phyloP scores from a whole-genome alignment of 2,329 filamentous ascomycete species.

The Shiraia sp. region DNA sequence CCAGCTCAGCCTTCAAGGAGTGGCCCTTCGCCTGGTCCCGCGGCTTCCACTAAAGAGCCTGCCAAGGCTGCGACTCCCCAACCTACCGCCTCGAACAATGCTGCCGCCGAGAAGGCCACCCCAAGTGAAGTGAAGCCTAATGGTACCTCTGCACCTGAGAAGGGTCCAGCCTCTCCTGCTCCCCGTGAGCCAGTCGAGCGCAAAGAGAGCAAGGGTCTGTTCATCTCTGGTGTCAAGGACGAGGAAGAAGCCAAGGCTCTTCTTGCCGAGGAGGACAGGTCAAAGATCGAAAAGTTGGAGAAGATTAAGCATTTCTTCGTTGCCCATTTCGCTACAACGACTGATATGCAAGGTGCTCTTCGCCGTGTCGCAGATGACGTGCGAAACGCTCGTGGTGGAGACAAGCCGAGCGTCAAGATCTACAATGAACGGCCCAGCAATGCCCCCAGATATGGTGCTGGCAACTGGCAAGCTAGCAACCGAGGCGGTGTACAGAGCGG shows the following conservation, averaged over 20 bases:
- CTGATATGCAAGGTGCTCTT: slow-evolving; percentile 81
- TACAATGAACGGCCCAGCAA: slow-evolving; percentile 69
- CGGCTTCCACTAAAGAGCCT: slow-evolving; percentile 47
- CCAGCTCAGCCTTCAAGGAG: slow-evolving; percentile 43
- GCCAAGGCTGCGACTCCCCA: slow-evolving; percentile 57
- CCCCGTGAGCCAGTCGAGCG: slow-evolving; percentile 59
- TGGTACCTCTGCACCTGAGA: slow-evolving; percentile 51
- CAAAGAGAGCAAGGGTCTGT: slow-evolving; percentile 77
- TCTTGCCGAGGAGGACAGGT: slow-evolving; percentile 79
- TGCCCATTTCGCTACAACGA: slow-evolving; percentile 77
- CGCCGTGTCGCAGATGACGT: slow-evolving; percentile 73
- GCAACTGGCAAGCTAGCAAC: slow-evolving; percentile 65
- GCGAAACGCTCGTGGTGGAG: slow-evolving; percentile 74
- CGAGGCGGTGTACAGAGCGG: slow-evolving; percentile 60
- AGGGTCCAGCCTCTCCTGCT: slow-evolving; percentile 39
- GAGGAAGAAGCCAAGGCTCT: slow-evolving; percentile 82
- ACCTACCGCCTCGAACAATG: slow-evolving; percentile 40
- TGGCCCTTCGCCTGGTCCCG: slow-evolving; percentile 47
- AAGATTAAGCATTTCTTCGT: slow-evolving; percentile 83
- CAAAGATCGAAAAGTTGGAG: slow-evolving; percentile 70
- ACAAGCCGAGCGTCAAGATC: slow-evolving; percentile 79
- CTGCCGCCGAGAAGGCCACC: slow-evolving; percentile 45
- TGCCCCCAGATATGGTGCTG: slow-evolving; percentile 53
- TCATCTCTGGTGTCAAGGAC: slow-evolving; percentile 82
- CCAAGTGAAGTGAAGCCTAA: slow-evolving; percentile 53